These are phyloP conservation scores for Erysimum cheiranthoides DNA, from an alignment of 345 rosid genomes.

Conservation along the genomic window DNA sequence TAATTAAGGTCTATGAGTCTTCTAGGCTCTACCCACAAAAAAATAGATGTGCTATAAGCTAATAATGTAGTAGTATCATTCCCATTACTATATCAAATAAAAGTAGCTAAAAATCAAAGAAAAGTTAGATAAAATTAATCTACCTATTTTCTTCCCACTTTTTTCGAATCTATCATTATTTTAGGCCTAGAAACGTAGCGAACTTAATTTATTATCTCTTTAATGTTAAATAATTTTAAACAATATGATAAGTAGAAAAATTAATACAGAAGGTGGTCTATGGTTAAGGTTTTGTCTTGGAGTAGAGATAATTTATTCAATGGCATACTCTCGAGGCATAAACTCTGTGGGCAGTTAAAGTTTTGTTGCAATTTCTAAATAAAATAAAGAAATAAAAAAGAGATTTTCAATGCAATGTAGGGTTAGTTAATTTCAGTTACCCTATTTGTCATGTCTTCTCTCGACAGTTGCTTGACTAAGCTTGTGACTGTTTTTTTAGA, in stretches of 20 bases:
- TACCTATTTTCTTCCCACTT: constrained; percentile 17
- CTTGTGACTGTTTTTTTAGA: constrained; percentile 30
- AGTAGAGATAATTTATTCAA: constrained; percentile 8
- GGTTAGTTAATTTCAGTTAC: constrained; percentile 46
- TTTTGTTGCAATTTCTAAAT: constrained; percentile 16
- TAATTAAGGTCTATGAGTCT: constrained; percentile 8
- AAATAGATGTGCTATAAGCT: background rate
- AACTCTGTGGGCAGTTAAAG: constrained; percentile 34
- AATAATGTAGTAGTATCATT: constrained; percentile 18
- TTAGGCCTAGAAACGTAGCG: background rate
- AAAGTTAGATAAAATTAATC: constrained; percentile 12
- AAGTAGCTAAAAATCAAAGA: background rate
- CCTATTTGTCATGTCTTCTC: constrained; percentile 44
- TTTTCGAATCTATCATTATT: constrained; percentile 6
- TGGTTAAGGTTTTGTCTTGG: constrained; percentile 27
- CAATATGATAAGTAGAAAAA: background rate
- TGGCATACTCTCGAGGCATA: constrained; percentile 17
- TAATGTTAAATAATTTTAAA: background rate
- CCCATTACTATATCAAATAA: constrained; percentile 5
- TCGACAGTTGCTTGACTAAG: constrained; percentile 42
- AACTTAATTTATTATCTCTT: background rate
- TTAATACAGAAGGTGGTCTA: constrained; percentile 13
- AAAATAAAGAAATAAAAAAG: constrained; percentile 1
- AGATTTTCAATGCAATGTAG: constrained; percentile 22
- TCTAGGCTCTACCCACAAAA: background rate